Evolutionary conservation across 768 basidiomycete species (phyloP).

Genomic region (Rhodosporidiobolus odoratus): DNA sequence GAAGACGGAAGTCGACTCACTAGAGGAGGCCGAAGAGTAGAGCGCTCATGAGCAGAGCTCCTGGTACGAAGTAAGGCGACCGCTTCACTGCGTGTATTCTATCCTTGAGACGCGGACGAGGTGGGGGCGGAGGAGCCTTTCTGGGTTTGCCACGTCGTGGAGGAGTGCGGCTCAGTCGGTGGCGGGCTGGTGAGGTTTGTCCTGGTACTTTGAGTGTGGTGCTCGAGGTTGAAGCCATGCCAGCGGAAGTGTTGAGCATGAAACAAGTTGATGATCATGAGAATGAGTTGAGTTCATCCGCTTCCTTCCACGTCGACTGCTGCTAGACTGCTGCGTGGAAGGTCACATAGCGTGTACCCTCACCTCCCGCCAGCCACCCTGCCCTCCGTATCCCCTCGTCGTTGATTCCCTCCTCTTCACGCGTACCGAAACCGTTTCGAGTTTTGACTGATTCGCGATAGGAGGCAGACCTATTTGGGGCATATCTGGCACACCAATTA

Average conservation of each 20-base stretch:
- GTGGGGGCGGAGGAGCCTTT: background rate
- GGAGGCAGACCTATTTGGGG: too few species aligned
- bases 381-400: background rate
- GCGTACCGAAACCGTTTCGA: too few species aligned
- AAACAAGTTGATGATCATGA: background rate
- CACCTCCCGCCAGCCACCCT: background rate
- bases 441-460: too few species aligned
- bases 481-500: too few species aligned
- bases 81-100: background rate
- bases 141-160: background rate
- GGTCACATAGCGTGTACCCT: background rate
- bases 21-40: conserved; percentile 14
- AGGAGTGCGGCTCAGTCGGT: background rate
- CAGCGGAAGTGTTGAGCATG: background rate
- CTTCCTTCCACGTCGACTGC: background rate
- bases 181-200: background rate
- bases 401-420: too few species aligned
- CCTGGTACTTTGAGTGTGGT: background rate
- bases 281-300: background rate
- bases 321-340: background rate
- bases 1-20: conserved; percentile 1
- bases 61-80: conserved; percentile 2
- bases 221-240: background rate
- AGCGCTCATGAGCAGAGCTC: background rate
- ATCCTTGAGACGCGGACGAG: background rate